Evolutionary conservation across 345 rosid species (phyloP).

Genomic region (Aquilaria sinensis): DNA sequence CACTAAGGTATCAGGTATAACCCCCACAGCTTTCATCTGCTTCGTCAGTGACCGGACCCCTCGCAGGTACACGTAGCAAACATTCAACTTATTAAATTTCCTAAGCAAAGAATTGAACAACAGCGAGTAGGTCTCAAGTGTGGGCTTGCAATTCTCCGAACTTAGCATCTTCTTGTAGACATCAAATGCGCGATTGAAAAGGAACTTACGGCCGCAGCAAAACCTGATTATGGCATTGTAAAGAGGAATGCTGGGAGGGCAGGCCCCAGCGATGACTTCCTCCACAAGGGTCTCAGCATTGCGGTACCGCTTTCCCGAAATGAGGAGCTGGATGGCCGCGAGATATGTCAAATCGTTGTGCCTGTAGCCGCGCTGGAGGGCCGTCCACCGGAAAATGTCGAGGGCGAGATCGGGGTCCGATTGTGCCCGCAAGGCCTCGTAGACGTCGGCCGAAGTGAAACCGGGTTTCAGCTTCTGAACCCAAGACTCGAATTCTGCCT

Average conservation of each 20-base stretch:
- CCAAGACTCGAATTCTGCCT: constrained; percentile 81
- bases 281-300: constrained; percentile 65
- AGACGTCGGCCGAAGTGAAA: constrained; percentile 65
- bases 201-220: constrained; percentile 73
- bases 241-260: constrained; percentile 60
- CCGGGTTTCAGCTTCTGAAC: constrained; percentile 73
- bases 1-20: constrained; percentile 73
- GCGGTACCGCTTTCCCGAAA: constrained; percentile 58
- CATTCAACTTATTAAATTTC: constrained; percentile 64
- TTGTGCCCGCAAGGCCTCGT: constrained; percentile 59
- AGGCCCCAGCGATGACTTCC: constrained; percentile 86
- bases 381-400: constrained; percentile 93
- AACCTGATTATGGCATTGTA: constrained; percentile 63
- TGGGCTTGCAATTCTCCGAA: constrained; percentile 61
- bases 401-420: constrained; percentile 81
- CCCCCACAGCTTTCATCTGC: constrained; percentile 84
- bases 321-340: constrained; percentile 51
- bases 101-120: constrained; percentile 58
- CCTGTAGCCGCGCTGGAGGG: constrained; percentile 62
- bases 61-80: constrained; percentile 71
- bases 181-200: constrained; percentile 74
- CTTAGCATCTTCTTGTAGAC: constrained; percentile 72
- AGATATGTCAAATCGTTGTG: constrained; percentile 65
- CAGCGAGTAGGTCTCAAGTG: constrained; percentile 67
- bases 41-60: constrained; percentile 65